A percentile compares a stretch with the other conserved stretches of the same genome.
These are phyloP conservation scores for Lactifluus piperatus DNA, from an alignment of 768 basidiomycete genomes.

Conservation along the genomic window DNA sequence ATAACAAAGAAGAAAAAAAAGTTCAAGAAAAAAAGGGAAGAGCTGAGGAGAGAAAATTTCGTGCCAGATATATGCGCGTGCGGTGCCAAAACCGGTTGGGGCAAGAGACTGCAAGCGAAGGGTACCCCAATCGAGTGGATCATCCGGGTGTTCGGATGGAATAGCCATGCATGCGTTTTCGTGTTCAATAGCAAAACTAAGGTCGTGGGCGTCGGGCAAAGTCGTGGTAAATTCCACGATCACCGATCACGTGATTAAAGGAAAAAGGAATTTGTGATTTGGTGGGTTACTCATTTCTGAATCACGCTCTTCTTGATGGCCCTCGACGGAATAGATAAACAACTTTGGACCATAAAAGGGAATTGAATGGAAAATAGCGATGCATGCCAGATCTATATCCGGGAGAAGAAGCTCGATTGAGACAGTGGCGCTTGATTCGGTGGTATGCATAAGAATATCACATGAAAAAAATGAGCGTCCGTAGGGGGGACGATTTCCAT, in stretches of 20 bases:
- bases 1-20: no score
- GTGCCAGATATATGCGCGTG: conserved; percentile 50
- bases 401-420: neutral
- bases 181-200: no score
- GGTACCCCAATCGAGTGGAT: conserved; percentile 35
- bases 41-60: conserved; percentile 14
- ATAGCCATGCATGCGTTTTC: neutral
- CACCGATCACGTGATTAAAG: conserved; percentile 7
- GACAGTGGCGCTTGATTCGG: neutral
- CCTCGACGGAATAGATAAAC: no score
- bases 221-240: neutral
- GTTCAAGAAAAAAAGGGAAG: conserved; percentile 22
- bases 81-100: conserved; percentile 56
- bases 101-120: conserved; percentile 41
- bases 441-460: neutral
- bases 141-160: no score
- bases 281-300: no score
- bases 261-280: no score
- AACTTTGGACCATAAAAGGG: no score
- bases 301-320: no score
- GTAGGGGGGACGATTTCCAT: neutral
- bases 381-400: no score
- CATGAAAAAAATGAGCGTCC: conserved; percentile 8
- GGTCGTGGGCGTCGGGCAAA: neutral
- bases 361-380: no score